Evolutionary conservation across 1,284 basidiomycete species (phyloP).

Genomic region (Pyrrhoderma lamaoense): DNA sequence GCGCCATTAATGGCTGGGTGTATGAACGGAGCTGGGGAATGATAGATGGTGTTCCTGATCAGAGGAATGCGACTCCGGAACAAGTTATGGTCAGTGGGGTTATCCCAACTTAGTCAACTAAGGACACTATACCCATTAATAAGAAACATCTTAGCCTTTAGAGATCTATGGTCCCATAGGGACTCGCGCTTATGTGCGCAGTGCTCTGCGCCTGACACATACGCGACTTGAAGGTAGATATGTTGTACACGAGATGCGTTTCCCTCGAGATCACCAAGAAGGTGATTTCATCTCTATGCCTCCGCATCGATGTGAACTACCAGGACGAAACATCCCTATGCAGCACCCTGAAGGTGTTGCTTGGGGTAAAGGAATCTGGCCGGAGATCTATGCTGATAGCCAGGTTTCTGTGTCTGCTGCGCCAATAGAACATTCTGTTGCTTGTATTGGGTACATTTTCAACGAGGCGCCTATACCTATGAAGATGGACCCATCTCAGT

Average conservation of each 20-base stretch:
- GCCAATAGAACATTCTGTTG: constrained; percentile 76
- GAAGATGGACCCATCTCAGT: constrained; percentile 62
- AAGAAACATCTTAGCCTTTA: constrained; percentile 50
- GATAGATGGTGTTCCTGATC: constrained; percentile 53
- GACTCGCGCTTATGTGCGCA: constrained; percentile 76
- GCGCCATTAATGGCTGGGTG: constrained; percentile 63
- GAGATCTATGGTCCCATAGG: constrained; percentile 89
- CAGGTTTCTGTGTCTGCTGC: constrained; percentile 74
- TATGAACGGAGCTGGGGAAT: constrained; percentile 65
- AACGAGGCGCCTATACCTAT: constrained; percentile 69
- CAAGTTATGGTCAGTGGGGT: constrained; percentile 19
- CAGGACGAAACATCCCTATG: constrained; percentile 63
- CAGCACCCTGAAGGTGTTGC: constrained; percentile 13
- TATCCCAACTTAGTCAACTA: not conserved
- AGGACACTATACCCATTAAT: not conserved
- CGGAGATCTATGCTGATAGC: constrained; percentile 51
- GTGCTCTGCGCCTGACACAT: constrained; percentile 63
- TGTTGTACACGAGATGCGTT: constrained; percentile 85
- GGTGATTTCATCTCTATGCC: constrained; percentile 44
- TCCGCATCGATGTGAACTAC: constrained; percentile 49
- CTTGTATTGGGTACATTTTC: constrained; percentile 81
- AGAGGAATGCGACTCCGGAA: constrained; percentile 31
- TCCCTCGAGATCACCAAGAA: constrained; percentile 43
- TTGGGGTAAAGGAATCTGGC: constrained; percentile 61
- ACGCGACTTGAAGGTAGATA: constrained; percentile 67